Evolutionary conservation across 2,329 filamentous ascomycete genomes (phyloP).

Genomic region (Chaetothyriales sp.): DNA sequence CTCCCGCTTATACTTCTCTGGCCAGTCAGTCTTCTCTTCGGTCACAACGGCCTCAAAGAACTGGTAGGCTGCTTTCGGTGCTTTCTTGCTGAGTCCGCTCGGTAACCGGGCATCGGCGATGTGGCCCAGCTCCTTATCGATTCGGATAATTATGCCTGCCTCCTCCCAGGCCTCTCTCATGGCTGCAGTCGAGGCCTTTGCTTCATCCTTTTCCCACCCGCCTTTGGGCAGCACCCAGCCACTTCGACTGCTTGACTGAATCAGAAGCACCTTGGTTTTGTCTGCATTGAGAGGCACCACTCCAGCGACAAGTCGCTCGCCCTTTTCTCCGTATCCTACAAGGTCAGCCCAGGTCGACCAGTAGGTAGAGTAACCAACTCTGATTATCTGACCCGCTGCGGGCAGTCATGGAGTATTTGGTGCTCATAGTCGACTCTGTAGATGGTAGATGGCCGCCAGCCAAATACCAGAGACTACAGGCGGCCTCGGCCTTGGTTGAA

Average conservation of each 20-base stretch:
- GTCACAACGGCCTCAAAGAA: slow-evolving; percentile 70
- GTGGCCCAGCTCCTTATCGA: slow-evolving; percentile 71
- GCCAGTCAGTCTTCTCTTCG: slow-evolving; percentile 75
- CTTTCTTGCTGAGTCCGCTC: slow-evolving; percentile 35
- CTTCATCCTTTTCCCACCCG: slow-evolving; percentile 92
- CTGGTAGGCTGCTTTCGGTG: slow-evolving; percentile 51
- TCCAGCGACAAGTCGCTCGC: slow-evolving; percentile 88
- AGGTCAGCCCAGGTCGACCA: slow-evolving; percentile 3
- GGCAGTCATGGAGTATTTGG: slow-evolving; percentile 27
- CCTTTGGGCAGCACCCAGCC: slow-evolving; percentile 97
- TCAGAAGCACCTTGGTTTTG: slow-evolving; percentile 76
- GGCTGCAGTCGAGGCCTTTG: slow-evolving; percentile 67
- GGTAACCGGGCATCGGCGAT: slow-evolving; percentile 62
- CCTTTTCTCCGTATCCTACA: slow-evolving; percentile 75
- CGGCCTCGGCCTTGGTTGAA: not conserved
- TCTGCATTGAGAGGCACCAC: slow-evolving; percentile 79
- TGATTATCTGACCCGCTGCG: slow-evolving; percentile 35
- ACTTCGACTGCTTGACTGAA: slow-evolving; percentile 78
- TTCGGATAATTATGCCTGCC: slow-evolving; percentile 73
- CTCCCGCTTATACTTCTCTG: slow-evolving; percentile 80
- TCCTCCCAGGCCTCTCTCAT: slow-evolving; percentile 95
- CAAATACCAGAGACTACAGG: not conserved
- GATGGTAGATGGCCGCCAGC: not conserved
- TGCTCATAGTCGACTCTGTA: slow-evolving; percentile 6
- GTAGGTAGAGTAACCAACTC: slow-evolving; percentile 25